These are phyloP conservation scores for Acacia crassicarpa DNA, from an alignment of 306 rosid genomes.

Conservation along the genomic window DNA sequence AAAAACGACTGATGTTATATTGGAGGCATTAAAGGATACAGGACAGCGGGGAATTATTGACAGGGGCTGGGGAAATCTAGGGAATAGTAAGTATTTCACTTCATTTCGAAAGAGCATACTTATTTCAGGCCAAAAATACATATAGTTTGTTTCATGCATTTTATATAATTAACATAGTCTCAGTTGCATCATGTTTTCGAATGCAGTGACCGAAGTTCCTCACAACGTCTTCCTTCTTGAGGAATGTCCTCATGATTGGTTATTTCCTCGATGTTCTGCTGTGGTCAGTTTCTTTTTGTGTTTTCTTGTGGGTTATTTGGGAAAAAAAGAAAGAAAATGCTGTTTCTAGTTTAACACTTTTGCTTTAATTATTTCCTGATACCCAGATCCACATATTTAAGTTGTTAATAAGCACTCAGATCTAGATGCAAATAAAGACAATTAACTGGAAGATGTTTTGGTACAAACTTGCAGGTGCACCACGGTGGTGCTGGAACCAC, in stretches of 20 bases:
- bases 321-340: background rate
- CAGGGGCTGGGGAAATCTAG: slow-evolving; percentile 86
- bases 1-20: slow-evolving; percentile 55
- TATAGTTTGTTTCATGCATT: background rate
- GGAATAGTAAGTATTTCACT: slow-evolving; percentile 58
- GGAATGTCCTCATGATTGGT: slow-evolving; percentile 94
- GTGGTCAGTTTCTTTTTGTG: slow-evolving; percentile 57
- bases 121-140: background rate
- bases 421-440: background rate
- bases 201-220: slow-evolving; percentile 68
- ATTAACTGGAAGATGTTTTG: slow-evolving; percentile 16
- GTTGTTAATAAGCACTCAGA: background rate
- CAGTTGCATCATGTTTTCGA: slow-evolving; percentile 18
- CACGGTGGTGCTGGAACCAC: slow-evolving; percentile 98
- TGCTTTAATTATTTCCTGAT: background rate
- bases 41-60: slow-evolving; percentile 83
- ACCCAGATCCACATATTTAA: background rate
- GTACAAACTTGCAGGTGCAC: slow-evolving; percentile 68
- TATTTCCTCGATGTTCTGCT: slow-evolving; percentile 89
- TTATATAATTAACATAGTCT: slow-evolving; percentile 7
- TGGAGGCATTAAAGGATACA: slow-evolving; percentile 72
- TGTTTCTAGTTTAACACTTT: background rate
- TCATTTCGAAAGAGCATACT: background rate
- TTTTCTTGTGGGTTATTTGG: background rate
- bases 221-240: slow-evolving; percentile 66